Base-by-base conservation (phyloP, 768 basidiomycete genomes). In the Tricholoma saponaceum region DNA sequence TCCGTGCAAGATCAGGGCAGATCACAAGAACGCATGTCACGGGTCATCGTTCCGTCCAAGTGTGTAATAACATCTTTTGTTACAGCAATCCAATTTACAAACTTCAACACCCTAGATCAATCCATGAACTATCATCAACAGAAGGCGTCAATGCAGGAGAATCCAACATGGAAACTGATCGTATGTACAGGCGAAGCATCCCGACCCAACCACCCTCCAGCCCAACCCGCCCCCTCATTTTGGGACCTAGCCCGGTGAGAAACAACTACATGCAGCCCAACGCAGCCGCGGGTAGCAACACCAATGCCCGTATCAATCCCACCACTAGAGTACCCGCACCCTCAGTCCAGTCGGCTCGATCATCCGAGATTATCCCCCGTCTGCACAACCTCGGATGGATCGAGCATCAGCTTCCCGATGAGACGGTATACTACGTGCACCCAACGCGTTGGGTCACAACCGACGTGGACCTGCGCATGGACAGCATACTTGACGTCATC, bases 391-490 rank as follows among this genome's bases (percentile, higher is more conserved):
- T 85, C n/a, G 91, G 91, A 3, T 92, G 90, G 90, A 75, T 81
- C 49, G 87, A 86, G 64, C 83, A 88, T 66, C 75, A 80, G 22
- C 81, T 92, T 18, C 90, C 90, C 1, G 87, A 91, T 61, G 82
- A 82, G 8, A 72, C 79, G 4, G 73, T 81, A 35, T 92, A 92
- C 70, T 92, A 84, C 64, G 79, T 80, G 44, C 87, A 90, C 64
- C 80, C 82, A 4, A 80, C 77, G 12, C 69, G 78, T 39, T 81
- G 78, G 43, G 75, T 85, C 54, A 83, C 83, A n/a, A 87, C 88
- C 18, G 90, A 92, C 65, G 71, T 86, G 46, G 83, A 90, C 61
- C 70, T 92, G 51, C 80, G 86, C 47, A 75, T 72, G 51, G 65
- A 80, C 49, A 72, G 74, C 50, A 75, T 74, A 55, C 74, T 90